phyloP scores from a whole-genome alignment of 2,329 filamentous ascomycete species.

The Parastagonospora nodorum region DNA sequence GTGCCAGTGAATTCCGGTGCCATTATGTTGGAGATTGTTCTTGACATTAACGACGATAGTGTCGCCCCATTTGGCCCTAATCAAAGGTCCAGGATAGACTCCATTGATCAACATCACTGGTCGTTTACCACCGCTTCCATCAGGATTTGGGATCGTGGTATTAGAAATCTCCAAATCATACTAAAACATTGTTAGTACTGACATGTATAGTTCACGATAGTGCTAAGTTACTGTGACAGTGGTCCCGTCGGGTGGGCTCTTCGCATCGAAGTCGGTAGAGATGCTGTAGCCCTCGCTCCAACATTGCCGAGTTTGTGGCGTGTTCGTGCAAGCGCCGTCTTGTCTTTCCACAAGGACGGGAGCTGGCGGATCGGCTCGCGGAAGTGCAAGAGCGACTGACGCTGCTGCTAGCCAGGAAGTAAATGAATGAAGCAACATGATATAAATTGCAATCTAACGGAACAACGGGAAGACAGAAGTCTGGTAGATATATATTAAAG shows the following conservation, averaged over 20 bases:
- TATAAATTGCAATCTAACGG: constrained; percentile 13
- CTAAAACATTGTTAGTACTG: constrained; percentile 15
- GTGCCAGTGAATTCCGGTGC: constrained; percentile 59
- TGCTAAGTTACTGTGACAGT: constrained; percentile 32
- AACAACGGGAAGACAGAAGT: constrained; percentile 3
- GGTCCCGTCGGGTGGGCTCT: constrained; percentile 48
- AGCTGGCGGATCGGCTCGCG: constrained; percentile 19
- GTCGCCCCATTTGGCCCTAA: constrained; percentile 46
- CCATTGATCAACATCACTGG: constrained; percentile 54
- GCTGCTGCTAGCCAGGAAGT: constrained; percentile 31
- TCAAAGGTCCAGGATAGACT: constrained; percentile 66
- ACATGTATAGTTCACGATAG: too few relatives aligned
- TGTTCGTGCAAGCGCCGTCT: constrained; percentile 48
- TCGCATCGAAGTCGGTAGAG: constrained; percentile 53
- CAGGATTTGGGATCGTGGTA: constrained; percentile 45
- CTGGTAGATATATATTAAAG: constrained; percentile 12
- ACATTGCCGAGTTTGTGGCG: constrained; percentile 47
- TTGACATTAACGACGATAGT: constrained; percentile 48
- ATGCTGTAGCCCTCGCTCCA: constrained; percentile 52
- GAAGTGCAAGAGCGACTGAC: constrained; percentile 34
- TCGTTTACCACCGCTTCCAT: constrained; percentile 45
- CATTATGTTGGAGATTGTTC: constrained; percentile 49
- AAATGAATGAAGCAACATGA: constrained; percentile 33
- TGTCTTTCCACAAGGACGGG: constrained; percentile 33
- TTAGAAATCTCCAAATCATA: constrained; percentile 51